Percentiles rank a stretch among this genome's conserved stretches.
Evolutionary conservation across 2,329 filamentous ascomycete genomes (phyloP).

Genomic region (Exophiala calicioides): DNA sequence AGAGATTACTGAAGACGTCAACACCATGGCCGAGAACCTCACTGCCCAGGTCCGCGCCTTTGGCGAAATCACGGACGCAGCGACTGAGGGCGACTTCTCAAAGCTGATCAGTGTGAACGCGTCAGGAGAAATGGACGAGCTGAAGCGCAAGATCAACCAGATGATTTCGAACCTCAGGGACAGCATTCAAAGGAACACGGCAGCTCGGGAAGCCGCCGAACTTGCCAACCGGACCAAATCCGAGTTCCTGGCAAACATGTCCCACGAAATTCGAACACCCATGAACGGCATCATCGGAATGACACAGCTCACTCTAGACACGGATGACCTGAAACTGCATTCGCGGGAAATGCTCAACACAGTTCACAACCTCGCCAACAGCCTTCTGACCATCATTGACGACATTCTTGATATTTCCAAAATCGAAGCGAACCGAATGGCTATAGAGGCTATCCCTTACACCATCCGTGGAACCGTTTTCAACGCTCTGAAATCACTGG

Average conservation of each 20-base stretch:
- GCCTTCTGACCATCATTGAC: conserved; percentile 94
- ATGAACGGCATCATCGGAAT: conserved; percentile 99
- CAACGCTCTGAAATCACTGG: conserved; percentile 92
- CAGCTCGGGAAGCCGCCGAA: conserved; percentile 92
- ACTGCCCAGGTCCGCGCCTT: conserved; percentile 97
- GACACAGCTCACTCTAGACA: conserved; percentile 95
- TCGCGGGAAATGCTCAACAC: conserved; percentile 99
- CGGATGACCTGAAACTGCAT: conserved; percentile 89
- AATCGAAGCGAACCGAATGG: conserved; percentile 95
- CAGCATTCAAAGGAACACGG: conserved; percentile 94
- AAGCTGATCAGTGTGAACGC: conserved; percentile 96
- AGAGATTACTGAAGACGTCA: conserved; percentile 95
- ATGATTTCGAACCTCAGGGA: conserved; percentile 97
- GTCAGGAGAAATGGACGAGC: conserved; percentile 97
- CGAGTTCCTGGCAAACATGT: conserved; percentile 98
- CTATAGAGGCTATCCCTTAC: conserved; percentile 97
- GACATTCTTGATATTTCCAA: conserved; percentile 69
- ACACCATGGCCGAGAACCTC: conserved; percentile 84
- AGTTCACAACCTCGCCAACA: conserved; percentile 94
- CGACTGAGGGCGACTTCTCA: conserved; percentile 94
- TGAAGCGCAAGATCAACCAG: conserved; percentile 98
- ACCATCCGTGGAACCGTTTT: conserved; percentile 92
- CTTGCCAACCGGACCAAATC: conserved; percentile 97
- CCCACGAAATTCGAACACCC: conserved; percentile 93
- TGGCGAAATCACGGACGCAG: conserved; percentile 96